Conservation (phyloP, 495 filamentous ascomycete species). For the Articulospora tetracladia region DNA sequence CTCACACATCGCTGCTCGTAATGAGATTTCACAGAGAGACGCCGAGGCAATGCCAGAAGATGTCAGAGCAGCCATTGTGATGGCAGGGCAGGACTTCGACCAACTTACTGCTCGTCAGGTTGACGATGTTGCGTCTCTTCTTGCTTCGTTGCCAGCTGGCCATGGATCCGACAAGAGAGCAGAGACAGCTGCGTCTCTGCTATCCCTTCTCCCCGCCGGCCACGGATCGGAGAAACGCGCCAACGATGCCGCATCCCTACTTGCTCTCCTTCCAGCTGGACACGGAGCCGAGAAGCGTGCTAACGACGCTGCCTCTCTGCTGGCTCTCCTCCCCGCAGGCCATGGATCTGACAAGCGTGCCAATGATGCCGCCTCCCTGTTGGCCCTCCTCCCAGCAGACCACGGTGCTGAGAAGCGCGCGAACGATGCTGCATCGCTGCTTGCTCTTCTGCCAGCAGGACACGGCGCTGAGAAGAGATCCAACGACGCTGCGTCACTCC, state of each 20-base stretch:
- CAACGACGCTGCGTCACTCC: not conserved
- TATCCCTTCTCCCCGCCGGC: not conserved
- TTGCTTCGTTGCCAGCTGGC: not conserved
- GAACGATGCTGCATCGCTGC: not conserved
- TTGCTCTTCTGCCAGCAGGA: not conserved
- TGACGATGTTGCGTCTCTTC: not conserved
- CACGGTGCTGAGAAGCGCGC: not conserved
- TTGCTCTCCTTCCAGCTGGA: not conserved
- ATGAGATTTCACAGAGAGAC: not conserved
- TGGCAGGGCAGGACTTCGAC: constrained; percentile 7
- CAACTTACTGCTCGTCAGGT: constrained; percentile 5
- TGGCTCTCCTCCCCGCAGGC: not conserved
- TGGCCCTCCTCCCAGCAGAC: not conserved
- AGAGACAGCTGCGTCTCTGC: not conserved
- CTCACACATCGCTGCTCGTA: not conserved
- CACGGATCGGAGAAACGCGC: not conserved
- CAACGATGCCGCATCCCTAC: not conserved
- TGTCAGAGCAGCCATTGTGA: constrained; percentile 11
- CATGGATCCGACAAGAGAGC: not conserved
- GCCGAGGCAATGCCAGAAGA: not conserved
- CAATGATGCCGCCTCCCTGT: not conserved
- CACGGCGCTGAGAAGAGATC: not conserved
- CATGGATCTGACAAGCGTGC: not conserved
- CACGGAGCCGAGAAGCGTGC: not conserved
- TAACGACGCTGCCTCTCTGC: not conserved